Evolutionary conservation across 352 stramenopile species (phyloP).

Genomic region (Phytophthora aleatoria): DNA sequence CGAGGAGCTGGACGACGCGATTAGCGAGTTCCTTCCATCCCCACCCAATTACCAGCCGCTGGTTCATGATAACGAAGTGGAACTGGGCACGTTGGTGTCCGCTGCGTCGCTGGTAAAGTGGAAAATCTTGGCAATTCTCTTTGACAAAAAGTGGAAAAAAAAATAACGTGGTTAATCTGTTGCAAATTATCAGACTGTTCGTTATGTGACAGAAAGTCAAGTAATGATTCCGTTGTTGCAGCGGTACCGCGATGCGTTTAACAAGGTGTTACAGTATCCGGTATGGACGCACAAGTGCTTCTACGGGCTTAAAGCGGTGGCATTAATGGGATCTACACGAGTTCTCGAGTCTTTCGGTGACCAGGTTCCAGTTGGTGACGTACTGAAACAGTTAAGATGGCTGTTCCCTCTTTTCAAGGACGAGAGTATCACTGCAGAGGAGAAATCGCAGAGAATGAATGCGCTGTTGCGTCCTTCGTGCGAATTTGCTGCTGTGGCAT

Average conservation of each 20-base stretch:
- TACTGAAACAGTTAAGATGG: conserved; percentile 55
- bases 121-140: not conserved
- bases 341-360: conserved; percentile 71
- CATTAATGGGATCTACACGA: conserved; percentile 67
- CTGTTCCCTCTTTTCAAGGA: conserved; percentile 56
- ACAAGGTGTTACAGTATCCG: conserved; percentile 54
- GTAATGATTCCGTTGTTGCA: conserved; percentile 60
- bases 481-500: conserved; percentile 63
- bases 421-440: conserved; percentile 14
- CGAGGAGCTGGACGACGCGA: conserved; percentile 63
- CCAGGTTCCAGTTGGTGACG: conserved; percentile 36
- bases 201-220: conserved; percentile 75
- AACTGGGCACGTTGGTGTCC: conserved; percentile 73
- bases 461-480: conserved; percentile 63
- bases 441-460: conserved; percentile 40
- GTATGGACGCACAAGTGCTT: conserved; percentile 44
- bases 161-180: not conserved
- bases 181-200: conserved; percentile 50
- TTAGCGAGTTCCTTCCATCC: conserved; percentile 39
- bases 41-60: conserved; percentile 33
- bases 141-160: not conserved
- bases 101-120: conserved; percentile 53
- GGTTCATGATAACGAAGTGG: conserved; percentile 61
- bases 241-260: conserved; percentile 58
- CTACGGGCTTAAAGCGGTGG: conserved; percentile 52